Conservation (phyloP, 345 rosid genomes). For the Punica granatum region DNA sequence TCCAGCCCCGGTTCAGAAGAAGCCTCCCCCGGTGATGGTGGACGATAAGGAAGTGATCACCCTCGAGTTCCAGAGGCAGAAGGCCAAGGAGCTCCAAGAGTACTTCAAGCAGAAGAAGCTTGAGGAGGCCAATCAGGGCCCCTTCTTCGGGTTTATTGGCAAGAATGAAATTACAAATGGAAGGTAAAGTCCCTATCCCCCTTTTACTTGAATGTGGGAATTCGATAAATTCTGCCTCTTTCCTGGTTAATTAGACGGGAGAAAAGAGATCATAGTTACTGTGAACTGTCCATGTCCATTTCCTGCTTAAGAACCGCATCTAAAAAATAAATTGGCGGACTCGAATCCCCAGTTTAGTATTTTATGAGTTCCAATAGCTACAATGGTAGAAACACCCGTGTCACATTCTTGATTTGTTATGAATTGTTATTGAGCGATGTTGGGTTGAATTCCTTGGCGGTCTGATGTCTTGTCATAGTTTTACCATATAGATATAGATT, state of each 20-base stretch:
- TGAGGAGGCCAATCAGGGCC: constrained; percentile 79
- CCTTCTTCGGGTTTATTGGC: constrained; percentile 77
- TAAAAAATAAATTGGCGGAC: too few relatives aligned
- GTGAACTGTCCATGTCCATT: too few relatives aligned
- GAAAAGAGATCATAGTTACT: background rate
- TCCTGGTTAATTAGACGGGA: background rate
- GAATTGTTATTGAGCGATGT: background rate
- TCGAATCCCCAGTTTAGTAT: too few relatives aligned
- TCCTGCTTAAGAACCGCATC: too few relatives aligned
- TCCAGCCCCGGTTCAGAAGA: constrained; percentile 23
- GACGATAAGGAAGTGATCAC: constrained; percentile 39
- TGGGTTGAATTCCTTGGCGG: background rate
- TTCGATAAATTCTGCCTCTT: background rate
- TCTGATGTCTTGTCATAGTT: background rate
- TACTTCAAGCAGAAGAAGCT: constrained; percentile 84
- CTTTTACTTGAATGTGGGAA: background rate
- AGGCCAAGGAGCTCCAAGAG: constrained; percentile 83
- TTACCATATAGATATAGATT: background rate
- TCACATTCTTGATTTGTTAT: background rate
- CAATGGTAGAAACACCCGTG: too few relatives aligned
- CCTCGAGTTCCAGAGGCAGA: constrained; percentile 83
- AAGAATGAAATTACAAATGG: constrained; percentile 93
- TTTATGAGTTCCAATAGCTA: too few relatives aligned
- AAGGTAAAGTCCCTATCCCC: constrained; percentile 36
- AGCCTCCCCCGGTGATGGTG: constrained; percentile 18